These are phyloP conservation scores for Mortierella sp. DNA, from an alignment of 371 early-diverging fungal genomes.

Conservation along the genomic window DNA sequence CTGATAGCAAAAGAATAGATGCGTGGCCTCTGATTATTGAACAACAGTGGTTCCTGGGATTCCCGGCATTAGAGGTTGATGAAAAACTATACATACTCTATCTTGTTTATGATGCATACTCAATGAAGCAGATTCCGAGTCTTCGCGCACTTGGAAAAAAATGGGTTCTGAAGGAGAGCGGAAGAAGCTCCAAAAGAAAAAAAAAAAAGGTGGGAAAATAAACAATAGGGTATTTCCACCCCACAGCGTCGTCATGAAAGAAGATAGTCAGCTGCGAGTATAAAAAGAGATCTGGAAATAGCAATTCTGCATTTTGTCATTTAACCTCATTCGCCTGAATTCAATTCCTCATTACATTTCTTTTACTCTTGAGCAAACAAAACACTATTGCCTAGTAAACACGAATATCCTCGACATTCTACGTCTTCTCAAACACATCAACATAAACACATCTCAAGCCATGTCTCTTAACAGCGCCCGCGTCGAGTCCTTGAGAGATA, in stretches of 20 bases:
- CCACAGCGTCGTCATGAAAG: too few relatives aligned
- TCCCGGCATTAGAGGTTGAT: not conserved
- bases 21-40: not conserved
- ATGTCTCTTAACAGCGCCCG: conserved; percentile 57
- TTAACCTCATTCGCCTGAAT: not conserved
- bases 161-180: not conserved
- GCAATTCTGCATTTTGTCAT: not conserved
- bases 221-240: not conserved
- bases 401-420: not conserved
- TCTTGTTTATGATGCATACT: not conserved
- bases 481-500: conserved; percentile 61
- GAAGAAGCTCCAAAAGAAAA: not conserved
- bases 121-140: not conserved
- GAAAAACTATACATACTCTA: not conserved
- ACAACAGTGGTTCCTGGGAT: not conserved
- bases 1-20: not conserved
- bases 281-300: not conserved
- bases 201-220: conserved; percentile 7
- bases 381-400: not conserved
- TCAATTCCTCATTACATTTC: conserved; percentile 4
- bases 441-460: conserved; percentile 7
- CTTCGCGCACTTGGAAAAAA: not conserved
- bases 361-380: not conserved
- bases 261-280: not conserved
- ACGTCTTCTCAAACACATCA: too few relatives aligned